Evolutionary conservation across 139 green algal genomes (phyloP).

Genomic region (Desmodesmus armatus): DNA sequence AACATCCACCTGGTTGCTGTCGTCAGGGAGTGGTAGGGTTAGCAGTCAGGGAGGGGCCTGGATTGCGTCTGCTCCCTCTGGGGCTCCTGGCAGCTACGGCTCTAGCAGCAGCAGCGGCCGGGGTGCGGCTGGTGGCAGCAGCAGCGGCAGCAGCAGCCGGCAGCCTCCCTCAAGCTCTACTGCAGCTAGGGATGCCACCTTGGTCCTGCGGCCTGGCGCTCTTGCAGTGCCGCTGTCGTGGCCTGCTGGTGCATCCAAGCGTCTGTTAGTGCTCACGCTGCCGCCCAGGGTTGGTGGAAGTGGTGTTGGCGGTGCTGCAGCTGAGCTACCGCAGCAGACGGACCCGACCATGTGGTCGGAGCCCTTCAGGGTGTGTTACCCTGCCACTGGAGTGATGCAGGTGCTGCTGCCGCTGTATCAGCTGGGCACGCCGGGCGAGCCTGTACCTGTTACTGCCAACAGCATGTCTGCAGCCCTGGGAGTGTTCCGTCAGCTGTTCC

Average conservation of each 20-base stretch:
- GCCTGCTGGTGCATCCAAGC: not conserved
- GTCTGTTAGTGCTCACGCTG: conserved; percentile 30
- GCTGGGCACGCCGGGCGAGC: conserved; percentile 13
- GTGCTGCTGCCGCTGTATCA: conserved; percentile 41
- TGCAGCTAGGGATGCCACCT: conserved; percentile 4
- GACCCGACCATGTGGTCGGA: conserved; percentile 42
- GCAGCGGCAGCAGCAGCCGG: conserved; percentile 1
- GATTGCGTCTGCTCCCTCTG: too few species aligned
- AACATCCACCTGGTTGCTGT: not conserved
- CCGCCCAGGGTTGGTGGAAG: not conserved
- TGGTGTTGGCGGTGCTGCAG: not conserved
- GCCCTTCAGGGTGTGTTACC: conserved; percentile 34
- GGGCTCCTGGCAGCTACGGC: not conserved
- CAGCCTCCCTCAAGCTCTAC: too few species aligned
- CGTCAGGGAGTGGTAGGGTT: not conserved
- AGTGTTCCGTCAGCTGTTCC: conserved; percentile 2
- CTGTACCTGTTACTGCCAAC: not conserved
- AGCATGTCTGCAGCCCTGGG: conserved; percentile 17
- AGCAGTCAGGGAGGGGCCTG: not conserved
- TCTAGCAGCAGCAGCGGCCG: too few species aligned
- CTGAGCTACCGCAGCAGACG: not conserved
- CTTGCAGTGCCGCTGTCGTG: conserved; percentile 51
- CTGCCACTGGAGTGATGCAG: conserved; percentile 38
- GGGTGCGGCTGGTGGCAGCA: not conserved
- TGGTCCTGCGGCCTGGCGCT: conserved; percentile 51